These are phyloP conservation scores for Betula pendula DNA, from an alignment of 306 rosid genomes.

Conservation along the genomic window DNA sequence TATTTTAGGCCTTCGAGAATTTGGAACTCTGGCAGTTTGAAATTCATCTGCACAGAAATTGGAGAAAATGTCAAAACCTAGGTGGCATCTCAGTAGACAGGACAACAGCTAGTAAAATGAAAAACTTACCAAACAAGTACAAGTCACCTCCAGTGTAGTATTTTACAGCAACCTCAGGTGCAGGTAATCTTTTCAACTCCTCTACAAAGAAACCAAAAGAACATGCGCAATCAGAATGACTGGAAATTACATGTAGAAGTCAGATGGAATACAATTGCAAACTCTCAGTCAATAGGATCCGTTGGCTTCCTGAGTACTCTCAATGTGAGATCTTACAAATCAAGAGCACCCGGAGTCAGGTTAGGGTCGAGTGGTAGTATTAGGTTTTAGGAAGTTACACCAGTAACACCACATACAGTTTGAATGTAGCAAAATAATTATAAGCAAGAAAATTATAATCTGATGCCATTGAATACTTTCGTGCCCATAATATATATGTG, in stretches of 20 bases:
- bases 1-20: slow-evolving; percentile 86
- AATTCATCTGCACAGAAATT: slow-evolving; percentile 71
- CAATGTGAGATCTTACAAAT: not conserved
- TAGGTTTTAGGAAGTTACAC: not conserved
- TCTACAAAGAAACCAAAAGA: slow-evolving; percentile 42
- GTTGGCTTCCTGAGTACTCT: not conserved
- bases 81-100: slow-evolving; percentile 3
- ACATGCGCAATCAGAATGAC: slow-evolving; percentile 29
- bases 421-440: slow-evolving; percentile 10
- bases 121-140: slow-evolving; percentile 79
- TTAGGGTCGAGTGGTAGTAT: not conserved
- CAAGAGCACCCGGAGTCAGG: not conserved
- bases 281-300: not conserved
- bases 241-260: slow-evolving; percentile 21
- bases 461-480: slow-evolving; percentile 4
- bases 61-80: slow-evolving; percentile 35
- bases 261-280: not conserved
- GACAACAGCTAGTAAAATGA: slow-evolving; percentile 22
- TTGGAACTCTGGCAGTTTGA: slow-evolving; percentile 88
- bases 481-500: not conserved
- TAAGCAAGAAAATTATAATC: slow-evolving; percentile 24
- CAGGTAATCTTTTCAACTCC: slow-evolving; percentile 77
- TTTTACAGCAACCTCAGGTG: slow-evolving; percentile 90
- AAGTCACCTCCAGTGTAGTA: slow-evolving; percentile 88
- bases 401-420: not conserved